Evolutionary conservation across 2,329 filamentous ascomycete genomes (phyloP), one percentile per base, ranked within the genome.

Genomic region (Hypoxylon rubiginosum): DNA sequence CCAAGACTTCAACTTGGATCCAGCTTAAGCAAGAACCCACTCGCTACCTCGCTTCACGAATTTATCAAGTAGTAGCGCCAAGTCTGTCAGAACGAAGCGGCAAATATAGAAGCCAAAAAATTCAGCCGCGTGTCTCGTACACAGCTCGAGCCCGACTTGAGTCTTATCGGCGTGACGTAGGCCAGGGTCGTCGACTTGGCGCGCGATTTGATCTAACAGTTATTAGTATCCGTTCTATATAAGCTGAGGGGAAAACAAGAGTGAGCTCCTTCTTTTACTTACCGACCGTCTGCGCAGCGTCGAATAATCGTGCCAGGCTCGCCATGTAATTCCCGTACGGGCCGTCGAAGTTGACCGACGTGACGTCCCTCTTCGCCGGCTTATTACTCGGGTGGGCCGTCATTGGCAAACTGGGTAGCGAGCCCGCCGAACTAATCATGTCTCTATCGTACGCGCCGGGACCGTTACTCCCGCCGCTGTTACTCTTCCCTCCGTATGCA

Each of bases 41-140:
- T 99, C 95, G 73, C 91, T 97, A 24, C 95, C 94, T 71, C 94
- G 89, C 84, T 99, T 99, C 78, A 99, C 91, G 76, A 96, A 98
- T 78, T 98, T 99, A 79, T 99, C 96, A 72, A 99, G 84, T 82
- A 99, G 84, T 76, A 96, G 79, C 41, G 90, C 87, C 66, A 99
- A 82, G 78, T 99, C 96, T 3, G 90, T 85, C 66, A 99, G 83
- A n/a, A 94, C 94, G 77, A 99, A 99, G 17, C 96, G 91, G 79
- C 95, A 97, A 28, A 99, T 87, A 78, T 96, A 98, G 79, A 99
- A 97, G 15, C 91, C 94, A 78, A 99, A 99, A 80, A 99, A 99
- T 80, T 99, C 96, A 34, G 95, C 93, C 7, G 95, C 96, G 78
- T 97, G 95, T 43, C 95, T 89, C 36, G 94, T 94, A 77, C 93